Percentiles rank a stretch among this genome's conserved stretches.
Evolutionary conservation across 2,329 filamentous ascomycete species (phyloP).

Genomic region (Monascus ruber): DNA sequence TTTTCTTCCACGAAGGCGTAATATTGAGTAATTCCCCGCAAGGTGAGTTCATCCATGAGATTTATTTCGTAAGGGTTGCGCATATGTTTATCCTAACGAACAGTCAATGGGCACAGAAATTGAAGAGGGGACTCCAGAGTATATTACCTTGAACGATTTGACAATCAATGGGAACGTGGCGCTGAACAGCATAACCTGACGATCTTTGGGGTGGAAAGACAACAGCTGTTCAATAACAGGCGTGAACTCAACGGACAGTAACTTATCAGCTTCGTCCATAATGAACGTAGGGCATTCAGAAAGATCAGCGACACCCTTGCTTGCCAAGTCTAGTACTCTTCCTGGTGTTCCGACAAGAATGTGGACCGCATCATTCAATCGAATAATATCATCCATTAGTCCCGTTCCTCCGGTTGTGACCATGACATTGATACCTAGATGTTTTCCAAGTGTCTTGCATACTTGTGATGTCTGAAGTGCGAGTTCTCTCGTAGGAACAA

Average conservation of each 20-base stretch:
- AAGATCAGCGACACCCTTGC: constrained; percentile 91
- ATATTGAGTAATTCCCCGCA: constrained; percentile 97
- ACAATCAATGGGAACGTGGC: constrained; percentile 96
- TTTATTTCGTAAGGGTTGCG: constrained; percentile 94
- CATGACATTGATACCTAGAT: constrained; percentile 97
- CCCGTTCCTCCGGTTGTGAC: constrained; percentile 95
- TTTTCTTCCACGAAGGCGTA: constrained; percentile 99
- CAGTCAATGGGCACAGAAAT: neutral
- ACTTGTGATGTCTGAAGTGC: constrained; percentile 98
- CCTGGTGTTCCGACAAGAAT: constrained; percentile 96
- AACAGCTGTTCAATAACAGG: constrained; percentile 94
- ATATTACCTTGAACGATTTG: constrained; percentile 68
- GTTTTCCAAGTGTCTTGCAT: constrained; percentile 96
- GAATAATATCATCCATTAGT: constrained; percentile 91
- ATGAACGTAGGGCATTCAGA: constrained; percentile 96
- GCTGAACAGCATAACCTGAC: constrained; percentile 98
- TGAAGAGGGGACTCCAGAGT: neutral
- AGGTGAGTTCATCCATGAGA: constrained; percentile 96
- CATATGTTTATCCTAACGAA: constrained; percentile 76
- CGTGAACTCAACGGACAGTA: constrained; percentile 92
- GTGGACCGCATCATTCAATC: constrained; percentile 86
- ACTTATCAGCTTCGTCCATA: constrained; percentile 99
- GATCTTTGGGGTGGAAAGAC: constrained; percentile 90
- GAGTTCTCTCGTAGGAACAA: constrained; percentile 92
- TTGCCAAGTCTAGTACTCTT: constrained; percentile 87